Conservation (phyloP, 805 yeast species). For the Spathaspora girioi region DNA sequence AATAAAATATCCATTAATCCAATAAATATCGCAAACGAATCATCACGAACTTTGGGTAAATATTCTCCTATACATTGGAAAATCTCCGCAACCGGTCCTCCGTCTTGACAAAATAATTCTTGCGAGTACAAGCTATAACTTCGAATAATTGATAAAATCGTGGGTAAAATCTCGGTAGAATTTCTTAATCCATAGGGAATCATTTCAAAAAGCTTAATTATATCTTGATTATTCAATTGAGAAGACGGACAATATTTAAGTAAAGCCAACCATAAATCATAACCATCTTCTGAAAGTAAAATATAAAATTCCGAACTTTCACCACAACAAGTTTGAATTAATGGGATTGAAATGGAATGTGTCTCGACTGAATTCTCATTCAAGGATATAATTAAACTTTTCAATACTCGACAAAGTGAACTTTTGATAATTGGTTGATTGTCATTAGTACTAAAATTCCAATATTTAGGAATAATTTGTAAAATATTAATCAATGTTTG, state of each 20-base stretch:
- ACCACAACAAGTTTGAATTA: constrained; percentile 63
- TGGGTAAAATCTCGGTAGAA: constrained; percentile 72
- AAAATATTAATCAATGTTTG: constrained; percentile 50
- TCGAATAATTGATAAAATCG: constrained; percentile 57
- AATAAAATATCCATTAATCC: constrained; percentile 52
- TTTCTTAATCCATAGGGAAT: constrained; percentile 57
- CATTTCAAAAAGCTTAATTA: constrained; percentile 47
- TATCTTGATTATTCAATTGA: constrained; percentile 26
- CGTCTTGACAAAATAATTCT: constrained; percentile 30
- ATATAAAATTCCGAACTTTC: constrained; percentile 37
- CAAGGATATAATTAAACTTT: constrained; percentile 53
- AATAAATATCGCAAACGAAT: constrained; percentile 54
- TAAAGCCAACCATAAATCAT: constrained; percentile 74
- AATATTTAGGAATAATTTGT: constrained; percentile 60
- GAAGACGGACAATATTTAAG: constrained; percentile 55
- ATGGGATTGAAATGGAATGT: constrained; percentile 59
- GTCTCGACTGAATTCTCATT: constrained; percentile 47
- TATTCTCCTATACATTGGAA: constrained; percentile 52
- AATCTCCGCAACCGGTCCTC: constrained; percentile 28
- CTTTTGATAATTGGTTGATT: constrained; percentile 38
- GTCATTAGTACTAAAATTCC: constrained; percentile 60
- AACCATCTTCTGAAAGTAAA: constrained; percentile 78
- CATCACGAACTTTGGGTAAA: constrained; percentile 64
- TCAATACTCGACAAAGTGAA: constrained; percentile 49
- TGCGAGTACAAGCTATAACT: constrained; percentile 56